Conservation (phyloP, 129 eudicot species). For the Kitagawia praeruptora region DNA sequence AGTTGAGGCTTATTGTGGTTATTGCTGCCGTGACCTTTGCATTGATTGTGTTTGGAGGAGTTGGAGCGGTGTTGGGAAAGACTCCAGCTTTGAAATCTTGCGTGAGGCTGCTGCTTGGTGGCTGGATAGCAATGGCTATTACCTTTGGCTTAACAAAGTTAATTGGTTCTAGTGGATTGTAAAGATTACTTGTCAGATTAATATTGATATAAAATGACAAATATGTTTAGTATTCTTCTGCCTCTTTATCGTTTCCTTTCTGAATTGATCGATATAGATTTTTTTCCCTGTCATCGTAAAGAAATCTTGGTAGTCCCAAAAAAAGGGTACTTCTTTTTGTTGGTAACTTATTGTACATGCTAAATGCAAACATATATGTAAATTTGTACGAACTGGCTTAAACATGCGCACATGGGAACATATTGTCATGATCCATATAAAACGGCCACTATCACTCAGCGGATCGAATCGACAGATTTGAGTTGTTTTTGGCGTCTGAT, state of each 20-base stretch:
- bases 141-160: constrained; percentile 23
- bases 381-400: not conserved
- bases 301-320: no score
- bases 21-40: constrained; percentile 27
- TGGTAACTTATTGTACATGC: not conserved
- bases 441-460: not conserved
- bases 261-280: not conserved
- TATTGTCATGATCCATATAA: not conserved
- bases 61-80: constrained; percentile 21
- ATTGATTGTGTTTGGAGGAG: constrained; percentile 20
- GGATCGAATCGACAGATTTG: not conserved
- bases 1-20: constrained; percentile 15
- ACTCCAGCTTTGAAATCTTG: constrained; percentile 14
- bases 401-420: not conserved
- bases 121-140: constrained; percentile 30
- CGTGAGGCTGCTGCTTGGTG: constrained; percentile 23
- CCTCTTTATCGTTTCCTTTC: not conserved
- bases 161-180: constrained; percentile 17
- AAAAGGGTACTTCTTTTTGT: not conserved
- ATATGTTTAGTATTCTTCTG: not conserved
- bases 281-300: not conserved
- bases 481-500: not conserved
- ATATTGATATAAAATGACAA: not conserved
- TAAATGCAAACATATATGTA: not conserved
- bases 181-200: not conserved